Evolutionary conservation across 345 rosid genomes (phyloP).

Genomic region (Salix brachista): DNA sequence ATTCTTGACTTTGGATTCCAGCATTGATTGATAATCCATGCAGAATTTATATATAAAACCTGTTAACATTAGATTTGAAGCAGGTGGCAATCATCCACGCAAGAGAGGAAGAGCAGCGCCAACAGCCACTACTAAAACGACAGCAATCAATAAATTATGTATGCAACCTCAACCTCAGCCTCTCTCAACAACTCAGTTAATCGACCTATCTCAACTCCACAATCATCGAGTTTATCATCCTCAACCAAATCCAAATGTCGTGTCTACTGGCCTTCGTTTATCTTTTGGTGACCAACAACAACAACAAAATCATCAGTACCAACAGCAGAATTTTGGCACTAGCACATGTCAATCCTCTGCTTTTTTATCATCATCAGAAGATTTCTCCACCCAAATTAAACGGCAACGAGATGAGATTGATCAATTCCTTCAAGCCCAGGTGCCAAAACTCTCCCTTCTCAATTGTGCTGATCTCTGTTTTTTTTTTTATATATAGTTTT

Average conservation of each 20-base stretch:
- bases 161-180: constrained; percentile 38
- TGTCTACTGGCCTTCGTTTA: constrained; percentile 77
- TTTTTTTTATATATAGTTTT: not conserved
- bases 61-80: not conserved
- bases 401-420: constrained; percentile 71
- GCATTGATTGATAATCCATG: not conserved
- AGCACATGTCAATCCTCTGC: constrained; percentile 28
- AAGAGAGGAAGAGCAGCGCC: constrained; percentile 54
- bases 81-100: constrained; percentile 34
- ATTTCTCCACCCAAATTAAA: constrained; percentile 57
- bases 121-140: constrained; percentile 2
- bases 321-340: constrained; percentile 29
- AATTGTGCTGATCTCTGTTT: not conserved
- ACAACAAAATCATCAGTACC: constrained; percentile 22
- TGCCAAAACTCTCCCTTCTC: constrained; percentile 19
- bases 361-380: constrained; percentile 38
- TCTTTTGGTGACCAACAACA: constrained; percentile 54
- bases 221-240: constrained; percentile 19
- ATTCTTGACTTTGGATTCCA: not conserved
- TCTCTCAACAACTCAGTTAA: constrained; percentile 29
- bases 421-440: constrained; percentile 76
- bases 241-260: constrained; percentile 44
- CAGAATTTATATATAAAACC: not conserved
- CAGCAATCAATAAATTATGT: constrained; percentile 27
- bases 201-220: constrained; percentile 57